Base-by-base conservation (phyloP, 352 stramenopile species). In the Phytophthora nicotianae region DNA sequence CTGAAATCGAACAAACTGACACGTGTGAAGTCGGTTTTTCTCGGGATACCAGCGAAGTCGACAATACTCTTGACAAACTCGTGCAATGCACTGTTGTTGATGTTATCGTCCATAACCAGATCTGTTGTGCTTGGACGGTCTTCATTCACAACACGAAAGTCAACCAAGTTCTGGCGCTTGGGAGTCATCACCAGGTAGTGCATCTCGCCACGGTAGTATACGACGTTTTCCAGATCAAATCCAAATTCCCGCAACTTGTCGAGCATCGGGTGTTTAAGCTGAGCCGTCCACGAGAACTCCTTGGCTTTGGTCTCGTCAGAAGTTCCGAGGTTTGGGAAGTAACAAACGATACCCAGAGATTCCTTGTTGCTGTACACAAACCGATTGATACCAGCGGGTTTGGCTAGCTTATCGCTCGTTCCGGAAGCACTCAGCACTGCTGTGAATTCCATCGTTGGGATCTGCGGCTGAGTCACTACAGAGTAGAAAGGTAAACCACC, bases 171-270 rank as follows among this genome's bases (percentile, higher is more conserved):
- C 50, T 79, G 72, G 2, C 76, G 77, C 58, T 88, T 89, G 5
- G 83, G 79, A 2, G 85, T 92, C 78, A 91, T 91, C 17, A 94
- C 85, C 10, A 94, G 58, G 65, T 94, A 94, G 68, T 94, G 85
- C 71, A 90, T 90, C 50, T 89, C 81, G 20, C 84, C 85, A 14
- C 82, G 79, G 63, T 92, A 91, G 61, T 94, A 94, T 58, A 92
- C 79, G 35, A 90, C 65, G 54, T 91, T 91, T 63, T 94, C 85
- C 5, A 91, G 43, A 47, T 90, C 80, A 20, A 92, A 62, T 19
- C 78, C 82, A 17, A 74, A 57, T 4, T 78, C 79, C 29, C 74
- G 75, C 58, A 92, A 72, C 61, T 88, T 82, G 43, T 75, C 79
- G 27, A 92, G 86, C 65, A 92, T 75, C 20, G 74, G 62, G 50